Conservation (phyloP, 2,329 filamentous ascomycete species). For the Xylaria sp. region DNA sequence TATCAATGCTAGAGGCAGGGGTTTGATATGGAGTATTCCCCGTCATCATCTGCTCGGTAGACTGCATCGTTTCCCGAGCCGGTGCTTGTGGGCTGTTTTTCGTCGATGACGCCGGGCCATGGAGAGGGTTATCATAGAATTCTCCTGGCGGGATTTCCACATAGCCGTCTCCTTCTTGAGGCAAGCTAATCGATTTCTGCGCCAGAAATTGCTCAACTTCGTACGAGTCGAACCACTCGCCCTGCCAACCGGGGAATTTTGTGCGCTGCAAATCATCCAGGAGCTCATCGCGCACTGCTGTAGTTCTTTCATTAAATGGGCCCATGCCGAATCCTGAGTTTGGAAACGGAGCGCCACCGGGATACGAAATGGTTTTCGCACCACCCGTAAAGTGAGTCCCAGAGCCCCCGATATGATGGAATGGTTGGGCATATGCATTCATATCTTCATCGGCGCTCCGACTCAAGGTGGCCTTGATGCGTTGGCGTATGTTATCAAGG, state of each 20-base stretch:
- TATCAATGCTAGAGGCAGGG: constrained; percentile 31
- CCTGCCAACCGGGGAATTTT: constrained; percentile 70
- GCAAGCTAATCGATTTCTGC: constrained; percentile 69
- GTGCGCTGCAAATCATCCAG: constrained; percentile 61
- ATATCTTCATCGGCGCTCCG: constrained; percentile 56
- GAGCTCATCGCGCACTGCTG: constrained; percentile 53
- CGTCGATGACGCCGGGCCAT: neutral
- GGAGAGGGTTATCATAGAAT: constrained; percentile 48
- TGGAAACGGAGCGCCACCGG: constrained; percentile 43
- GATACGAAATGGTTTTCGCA: constrained; percentile 41
- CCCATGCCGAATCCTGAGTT: constrained; percentile 55
- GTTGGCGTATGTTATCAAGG: constrained; percentile 57
- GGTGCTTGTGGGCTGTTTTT: constrained; percentile 12
- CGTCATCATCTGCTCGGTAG: constrained; percentile 2
- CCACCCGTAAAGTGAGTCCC: constrained; percentile 69
- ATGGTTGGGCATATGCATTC: constrained; percentile 68
- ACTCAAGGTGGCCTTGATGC: constrained; percentile 51
- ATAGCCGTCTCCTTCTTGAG: constrained; percentile 71
- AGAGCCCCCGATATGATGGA: constrained; percentile 72
- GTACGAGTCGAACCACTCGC: constrained; percentile 79
- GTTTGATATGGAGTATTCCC: constrained; percentile 20
- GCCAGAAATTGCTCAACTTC: constrained; percentile 81
- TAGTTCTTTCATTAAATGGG: constrained; percentile 57
- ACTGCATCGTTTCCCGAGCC: constrained; percentile 17
- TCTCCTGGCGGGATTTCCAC: constrained; percentile 62